Percentiles rank a stretch among this genome's conserved stretches.
phyloP scores from a whole-genome alignment of 2,329 filamentous ascomycete genomes.

The Epicoccum sorghinum region DNA sequence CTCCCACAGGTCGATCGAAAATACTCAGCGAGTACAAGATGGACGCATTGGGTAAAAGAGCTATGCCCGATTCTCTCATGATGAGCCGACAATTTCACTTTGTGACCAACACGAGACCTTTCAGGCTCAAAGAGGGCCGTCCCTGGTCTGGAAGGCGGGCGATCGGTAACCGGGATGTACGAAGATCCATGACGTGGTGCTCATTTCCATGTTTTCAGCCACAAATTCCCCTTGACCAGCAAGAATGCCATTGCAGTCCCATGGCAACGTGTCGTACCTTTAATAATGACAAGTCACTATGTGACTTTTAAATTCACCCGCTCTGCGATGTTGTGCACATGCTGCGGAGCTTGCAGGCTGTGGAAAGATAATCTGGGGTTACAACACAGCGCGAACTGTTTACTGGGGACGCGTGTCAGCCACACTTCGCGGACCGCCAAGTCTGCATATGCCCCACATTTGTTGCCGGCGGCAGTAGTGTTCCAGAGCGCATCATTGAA shows the following conservation, averaged over 20 bases:
- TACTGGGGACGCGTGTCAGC: slow-evolving; percentile 10
- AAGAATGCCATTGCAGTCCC: slow-evolving; percentile 9
- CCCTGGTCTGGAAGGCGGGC: slow-evolving; percentile 17
- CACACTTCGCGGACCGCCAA: slow-evolving; percentile 6
- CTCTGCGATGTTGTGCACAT: no score
- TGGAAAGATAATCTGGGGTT: not conserved
- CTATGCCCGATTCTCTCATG: slow-evolving; percentile 2
- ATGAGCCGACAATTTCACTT: slow-evolving; percentile 5
- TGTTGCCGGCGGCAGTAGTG: slow-evolving; percentile 13
- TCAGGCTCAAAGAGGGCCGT: slow-evolving; percentile 14
- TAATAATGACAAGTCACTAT: no score
- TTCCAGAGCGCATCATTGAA: slow-evolving; percentile 8
- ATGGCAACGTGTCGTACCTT: not conserved
- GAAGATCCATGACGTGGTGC: slow-evolving; percentile 17
- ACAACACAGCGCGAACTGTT: slow-evolving; percentile 5
- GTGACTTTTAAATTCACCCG: no score
- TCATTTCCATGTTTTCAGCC: slow-evolving; percentile 18
- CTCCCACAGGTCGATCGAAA: not conserved
- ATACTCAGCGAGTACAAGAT: not conserved
- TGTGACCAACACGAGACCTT: slow-evolving; percentile 14
- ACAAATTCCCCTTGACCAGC: slow-evolving; percentile 5
- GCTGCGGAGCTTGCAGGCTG: not conserved
- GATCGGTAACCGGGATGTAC: slow-evolving; percentile 14
- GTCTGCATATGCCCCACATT: not conserved
- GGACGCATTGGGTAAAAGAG: not conserved